These are phyloP conservation scores for Jacaranda mimosifolia DNA, from an alignment of 257 asterid genomes.

Conservation along the genomic window DNA sequence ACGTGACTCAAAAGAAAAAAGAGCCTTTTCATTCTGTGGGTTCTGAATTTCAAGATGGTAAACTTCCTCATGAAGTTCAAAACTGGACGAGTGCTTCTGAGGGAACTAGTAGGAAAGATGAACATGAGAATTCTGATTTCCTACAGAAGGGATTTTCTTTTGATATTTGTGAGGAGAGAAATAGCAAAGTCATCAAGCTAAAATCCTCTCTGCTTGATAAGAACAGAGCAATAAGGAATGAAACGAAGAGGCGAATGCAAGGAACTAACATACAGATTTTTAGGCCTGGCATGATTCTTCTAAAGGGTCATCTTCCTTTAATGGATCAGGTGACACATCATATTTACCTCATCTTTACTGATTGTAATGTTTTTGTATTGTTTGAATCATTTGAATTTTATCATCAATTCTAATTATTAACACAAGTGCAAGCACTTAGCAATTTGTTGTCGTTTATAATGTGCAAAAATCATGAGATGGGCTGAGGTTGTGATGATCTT, in stretches of 20 bases:
- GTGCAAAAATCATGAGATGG: slow-evolving; percentile 18
- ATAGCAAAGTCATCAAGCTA: slow-evolving; percentile 38
- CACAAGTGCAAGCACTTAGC: neutral
- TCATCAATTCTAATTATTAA: neutral
- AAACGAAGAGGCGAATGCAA: slow-evolving; percentile 43
- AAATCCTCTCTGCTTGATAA: slow-evolving; percentile 48
- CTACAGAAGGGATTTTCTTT: slow-evolving; percentile 35
- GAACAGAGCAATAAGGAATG: slow-evolving; percentile 61
- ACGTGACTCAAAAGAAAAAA: neutral
- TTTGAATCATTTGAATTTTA: neutral
- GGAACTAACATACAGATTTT: slow-evolving; percentile 45
- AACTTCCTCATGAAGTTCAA: slow-evolving; percentile 30
- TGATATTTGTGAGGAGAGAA: slow-evolving; percentile 64
- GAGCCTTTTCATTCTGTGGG: slow-evolving; percentile 19
- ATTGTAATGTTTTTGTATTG: slow-evolving; percentile 10
- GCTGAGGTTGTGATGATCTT: slow-evolving; percentile 9
- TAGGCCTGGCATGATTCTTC: slow-evolving; percentile 81
- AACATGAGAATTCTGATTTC: slow-evolving; percentile 35
- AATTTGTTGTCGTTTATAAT: neutral
- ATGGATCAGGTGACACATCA: slow-evolving; percentile 63
- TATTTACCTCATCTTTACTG: slow-evolving; percentile 1
- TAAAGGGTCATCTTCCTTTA: slow-evolving; percentile 60
- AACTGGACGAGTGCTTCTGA: slow-evolving; percentile 40
- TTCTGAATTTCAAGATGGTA: slow-evolving; percentile 23
- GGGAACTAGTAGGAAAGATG: slow-evolving; percentile 33